Evolutionary conservation across 139 green algal genomes (phyloP).

Genomic region (Chlamydomonas incerta): DNA sequence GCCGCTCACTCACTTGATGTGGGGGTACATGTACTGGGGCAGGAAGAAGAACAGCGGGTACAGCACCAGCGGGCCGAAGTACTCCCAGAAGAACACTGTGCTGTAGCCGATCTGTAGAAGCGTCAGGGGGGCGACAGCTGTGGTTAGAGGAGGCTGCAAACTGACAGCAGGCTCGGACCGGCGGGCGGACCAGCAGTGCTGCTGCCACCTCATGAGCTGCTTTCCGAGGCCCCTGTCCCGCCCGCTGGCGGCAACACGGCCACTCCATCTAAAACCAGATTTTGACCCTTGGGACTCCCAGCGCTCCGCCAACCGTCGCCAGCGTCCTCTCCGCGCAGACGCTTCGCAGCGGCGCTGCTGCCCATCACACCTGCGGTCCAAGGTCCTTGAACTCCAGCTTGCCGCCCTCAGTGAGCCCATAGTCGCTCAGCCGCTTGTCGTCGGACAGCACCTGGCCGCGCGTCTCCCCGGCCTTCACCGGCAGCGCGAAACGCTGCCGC

Average conservation of each 20-base stretch:
- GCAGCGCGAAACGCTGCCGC: slow-evolving; percentile 84
- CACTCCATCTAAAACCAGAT: too few species aligned
- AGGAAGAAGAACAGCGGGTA: slow-evolving; percentile 96
- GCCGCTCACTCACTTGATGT: slow-evolving; percentile 60
- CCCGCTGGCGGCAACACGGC: too few species aligned
- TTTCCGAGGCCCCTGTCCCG: too few species aligned
- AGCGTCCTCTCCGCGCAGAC: too few species aligned
- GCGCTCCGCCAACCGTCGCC: too few species aligned
- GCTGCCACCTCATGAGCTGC: too few species aligned
- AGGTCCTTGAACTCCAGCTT: slow-evolving; percentile 96
- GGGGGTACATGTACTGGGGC: slow-evolving; percentile 78
- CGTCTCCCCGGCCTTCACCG: slow-evolving; percentile 68
- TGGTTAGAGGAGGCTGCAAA: too few species aligned
- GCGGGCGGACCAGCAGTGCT: too few species aligned
- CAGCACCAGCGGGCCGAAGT: slow-evolving; percentile 94
- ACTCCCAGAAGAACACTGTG: slow-evolving; percentile 99
- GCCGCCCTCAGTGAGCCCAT: slow-evolving; percentile 68
- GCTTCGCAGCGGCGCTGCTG: too few species aligned
- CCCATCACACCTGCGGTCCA: slow-evolving; percentile 86
- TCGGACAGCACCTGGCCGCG: slow-evolving; percentile 67
- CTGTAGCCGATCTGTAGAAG: slow-evolving; percentile 92
- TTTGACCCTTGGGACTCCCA: not conserved
- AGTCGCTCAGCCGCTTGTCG: slow-evolving; percentile 74
- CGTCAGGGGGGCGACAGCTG: too few species aligned
- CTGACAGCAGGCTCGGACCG: too few species aligned